These are phyloP conservation scores for Lolium perenne DNA, from an alignment of 176 grass and related monocot species.

Conservation along the genomic window DNA sequence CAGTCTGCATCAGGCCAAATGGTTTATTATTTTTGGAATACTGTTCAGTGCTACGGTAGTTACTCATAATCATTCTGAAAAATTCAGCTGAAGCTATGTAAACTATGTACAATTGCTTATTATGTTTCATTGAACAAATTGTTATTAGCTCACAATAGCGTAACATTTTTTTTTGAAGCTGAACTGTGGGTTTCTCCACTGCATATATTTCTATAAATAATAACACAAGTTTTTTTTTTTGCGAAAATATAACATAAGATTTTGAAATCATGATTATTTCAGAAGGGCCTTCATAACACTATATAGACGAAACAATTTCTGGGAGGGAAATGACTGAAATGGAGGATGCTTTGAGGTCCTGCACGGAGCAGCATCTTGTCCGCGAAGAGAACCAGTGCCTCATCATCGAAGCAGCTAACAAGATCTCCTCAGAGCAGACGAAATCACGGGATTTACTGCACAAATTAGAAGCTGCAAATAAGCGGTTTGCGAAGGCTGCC, in stretches of 20 bases:
- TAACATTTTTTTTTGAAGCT: too few relatives aligned
- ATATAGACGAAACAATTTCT: slow-evolving; percentile 32
- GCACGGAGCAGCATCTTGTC: slow-evolving; percentile 42
- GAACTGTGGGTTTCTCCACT: too few relatives aligned
- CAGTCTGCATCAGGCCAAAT: not conserved
- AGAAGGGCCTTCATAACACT: slow-evolving; percentile 38
- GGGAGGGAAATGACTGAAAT: slow-evolving; percentile 37
- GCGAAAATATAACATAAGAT: not conserved
- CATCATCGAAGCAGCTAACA: slow-evolving; percentile 45
- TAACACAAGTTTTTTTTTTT: too few relatives aligned
- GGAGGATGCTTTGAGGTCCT: slow-evolving; percentile 42
- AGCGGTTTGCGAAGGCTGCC: slow-evolving; percentile 42
- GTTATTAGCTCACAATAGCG: not conserved
- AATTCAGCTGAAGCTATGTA: not conserved
- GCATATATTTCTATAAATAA: too few relatives aligned
- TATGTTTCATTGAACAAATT: slow-evolving; percentile 13
- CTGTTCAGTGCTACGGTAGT: not conserved
- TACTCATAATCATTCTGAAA: not conserved
- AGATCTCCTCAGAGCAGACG: slow-evolving; percentile 51
- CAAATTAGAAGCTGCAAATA: slow-evolving; percentile 52
- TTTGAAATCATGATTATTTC: slow-evolving; percentile 46
- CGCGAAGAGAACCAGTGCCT: slow-evolving; percentile 62
- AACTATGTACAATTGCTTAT: not conserved
- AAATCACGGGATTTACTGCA: slow-evolving; percentile 45
- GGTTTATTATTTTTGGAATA: not conserved